Evolutionary conservation across 495 filamentous ascomycete species (phyloP), one percentile per base, ranked within the genome.

Genomic region (Lophium mytilinum): DNA sequence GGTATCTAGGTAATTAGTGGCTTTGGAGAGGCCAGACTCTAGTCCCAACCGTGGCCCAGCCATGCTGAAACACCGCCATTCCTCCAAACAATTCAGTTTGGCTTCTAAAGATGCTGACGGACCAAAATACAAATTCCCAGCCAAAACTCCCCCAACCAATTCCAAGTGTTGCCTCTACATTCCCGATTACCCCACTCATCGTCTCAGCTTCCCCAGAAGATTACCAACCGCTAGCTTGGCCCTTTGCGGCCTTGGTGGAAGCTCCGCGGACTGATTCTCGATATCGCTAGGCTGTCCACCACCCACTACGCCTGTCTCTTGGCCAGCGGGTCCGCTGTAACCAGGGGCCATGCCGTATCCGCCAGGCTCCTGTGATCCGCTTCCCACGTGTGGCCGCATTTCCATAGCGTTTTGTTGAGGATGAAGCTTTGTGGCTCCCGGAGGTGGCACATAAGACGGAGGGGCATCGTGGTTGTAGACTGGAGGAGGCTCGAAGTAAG

Each of bases 361-460:
- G 34, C 53, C 9, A 34, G 41, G n/a, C 4, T 49, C 24, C 19
- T 37, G 45, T 21, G 52, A 11, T 11, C 12, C 40, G 14, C 9
- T 51, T 15, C 10, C 34, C 30, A 9, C 33, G 35, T 56, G 45
- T 46, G 42, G 59, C 45, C 45, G 59, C 59, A 63, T 63, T 42
- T 63, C 45, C 42, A 58, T 50, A 37, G 55, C 19, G 14, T 55
- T 51, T 66, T 86, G 82, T 10, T 70, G 66, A 11, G 81, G 78
- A 57, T 83, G 74, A 15, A 78, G 69, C 71, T 88, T 88, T 11
- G 77, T 72, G 4, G 72, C 74, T 56, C 76, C 75, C 4, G 70
- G 68, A 1, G 83, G 80, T 9, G 75, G 72, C 37, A 77, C 72
- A 56, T 87, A 86, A 49, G 68, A 68, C 4, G 81, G 78, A 18